Percentiles rank a stretch among this genome's conserved stretches.
These are phyloP conservation scores for Aspergillus sp. DNA, from an alignment of 2,329 filamentous ascomycete species.

Conservation along the genomic window DNA sequence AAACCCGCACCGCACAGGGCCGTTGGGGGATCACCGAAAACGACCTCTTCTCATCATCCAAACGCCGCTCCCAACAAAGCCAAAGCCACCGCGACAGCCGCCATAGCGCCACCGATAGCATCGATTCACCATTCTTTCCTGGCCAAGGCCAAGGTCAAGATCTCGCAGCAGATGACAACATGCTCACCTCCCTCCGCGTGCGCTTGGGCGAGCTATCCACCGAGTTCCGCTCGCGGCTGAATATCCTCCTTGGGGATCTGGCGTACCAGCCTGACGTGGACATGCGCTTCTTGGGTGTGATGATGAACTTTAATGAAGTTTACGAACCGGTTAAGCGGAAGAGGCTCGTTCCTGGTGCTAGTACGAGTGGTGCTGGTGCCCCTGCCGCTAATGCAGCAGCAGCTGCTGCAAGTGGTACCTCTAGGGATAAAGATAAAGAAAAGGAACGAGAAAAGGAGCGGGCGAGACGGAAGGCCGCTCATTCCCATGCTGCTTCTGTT, in stretches of 20 bases:
- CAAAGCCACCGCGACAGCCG: not conserved
- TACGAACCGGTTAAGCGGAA: constrained; percentile 69
- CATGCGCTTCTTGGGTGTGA: constrained; percentile 88
- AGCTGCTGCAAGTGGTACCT: no score
- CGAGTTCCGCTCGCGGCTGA: constrained; percentile 70
- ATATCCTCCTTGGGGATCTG: constrained; percentile 77
- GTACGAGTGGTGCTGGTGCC: constrained; percentile 10
- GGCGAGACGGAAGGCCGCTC: constrained; percentile 19
- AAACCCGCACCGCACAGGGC: constrained; percentile 56
- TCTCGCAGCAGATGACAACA: constrained; percentile 44
- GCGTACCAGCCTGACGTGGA: constrained; percentile 91
- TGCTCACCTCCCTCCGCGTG: constrained; percentile 67
- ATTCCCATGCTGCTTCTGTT: constrained; percentile 6
- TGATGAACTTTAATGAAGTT: constrained; percentile 99
- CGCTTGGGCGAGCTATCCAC: constrained; percentile 63
- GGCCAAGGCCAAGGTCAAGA: constrained; percentile 12
- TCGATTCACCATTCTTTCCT: constrained; percentile 33
- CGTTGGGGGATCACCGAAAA: constrained; percentile 56
- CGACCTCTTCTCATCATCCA: constrained; percentile 29
- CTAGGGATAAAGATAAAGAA: constrained; percentile 22
- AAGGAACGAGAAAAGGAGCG: constrained; percentile 13
- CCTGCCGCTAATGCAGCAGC: no score
- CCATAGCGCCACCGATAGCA: constrained; percentile 15
- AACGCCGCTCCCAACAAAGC: not conserved
- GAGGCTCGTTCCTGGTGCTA: constrained; percentile 19